phyloP scores from a whole-genome alignment of 1,139 yeast genomes.

The Pneumocystis carinii region DNA sequence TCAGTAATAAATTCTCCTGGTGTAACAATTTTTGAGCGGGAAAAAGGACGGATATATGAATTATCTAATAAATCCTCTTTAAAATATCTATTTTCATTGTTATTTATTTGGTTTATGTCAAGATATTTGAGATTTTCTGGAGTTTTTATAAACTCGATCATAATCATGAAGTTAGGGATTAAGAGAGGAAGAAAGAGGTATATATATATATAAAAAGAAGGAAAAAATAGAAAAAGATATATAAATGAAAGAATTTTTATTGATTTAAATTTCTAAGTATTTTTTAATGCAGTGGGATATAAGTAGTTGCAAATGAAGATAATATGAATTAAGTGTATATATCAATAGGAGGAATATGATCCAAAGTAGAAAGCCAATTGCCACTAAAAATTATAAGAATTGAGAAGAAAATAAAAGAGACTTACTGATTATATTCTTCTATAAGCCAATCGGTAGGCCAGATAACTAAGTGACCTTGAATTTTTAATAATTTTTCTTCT shows the following conservation, averaged over 20 bases:
- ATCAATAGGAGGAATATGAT: not conserved
- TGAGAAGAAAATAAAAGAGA: not conserved
- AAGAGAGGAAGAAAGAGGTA: not conserved
- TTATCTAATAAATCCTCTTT: not conserved
- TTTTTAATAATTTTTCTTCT: slow-evolving; percentile 50
- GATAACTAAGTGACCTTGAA: slow-evolving; percentile 78
- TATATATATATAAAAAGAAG: not conserved
- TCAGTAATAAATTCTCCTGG: slow-evolving; percentile 97
- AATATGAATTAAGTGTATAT: not conserved
- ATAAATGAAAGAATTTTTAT: too few relatives aligned
- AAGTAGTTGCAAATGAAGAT: not conserved
- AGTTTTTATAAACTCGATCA: not conserved
- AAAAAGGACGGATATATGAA: not conserved
- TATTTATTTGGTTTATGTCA: not conserved
- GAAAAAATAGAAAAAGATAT: not conserved
- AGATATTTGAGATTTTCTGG: not conserved
- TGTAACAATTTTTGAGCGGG: slow-evolving; percentile 39
- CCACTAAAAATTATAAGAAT: not conserved
- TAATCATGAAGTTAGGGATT: not conserved
- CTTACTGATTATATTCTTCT: slow-evolving; percentile 50
- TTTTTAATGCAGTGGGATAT: not conserved
- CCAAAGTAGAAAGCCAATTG: not conserved
- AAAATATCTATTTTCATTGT: not conserved
- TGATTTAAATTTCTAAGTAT: not conserved
- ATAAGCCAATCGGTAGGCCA: slow-evolving; percentile 88